Percentiles rank a stretch among this genome's conserved stretches.
Conservation (phyloP, 768 basidiomycete species). For the Tulasnella sp. region DNA sequence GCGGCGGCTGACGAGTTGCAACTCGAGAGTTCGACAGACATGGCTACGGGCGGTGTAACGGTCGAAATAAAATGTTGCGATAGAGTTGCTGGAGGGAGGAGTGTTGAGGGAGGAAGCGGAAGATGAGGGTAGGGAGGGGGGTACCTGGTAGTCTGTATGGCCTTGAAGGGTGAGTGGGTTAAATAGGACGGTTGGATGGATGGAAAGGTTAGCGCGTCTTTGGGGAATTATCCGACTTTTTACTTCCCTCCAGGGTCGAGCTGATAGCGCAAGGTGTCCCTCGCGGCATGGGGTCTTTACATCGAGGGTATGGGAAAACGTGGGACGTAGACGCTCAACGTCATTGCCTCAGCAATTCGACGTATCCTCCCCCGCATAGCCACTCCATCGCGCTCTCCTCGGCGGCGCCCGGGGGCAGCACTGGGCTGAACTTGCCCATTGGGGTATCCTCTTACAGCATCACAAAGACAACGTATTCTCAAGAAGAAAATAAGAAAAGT, state of each 20-base stretch:
- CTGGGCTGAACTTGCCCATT: constrained; percentile 3
- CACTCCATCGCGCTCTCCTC: background rate
- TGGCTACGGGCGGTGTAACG: background rate
- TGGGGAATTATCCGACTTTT: constrained; percentile 10
- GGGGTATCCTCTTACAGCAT: background rate
- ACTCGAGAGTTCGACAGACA: constrained; percentile 4
- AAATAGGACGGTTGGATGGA: background rate
- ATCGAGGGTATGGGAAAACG: background rate
- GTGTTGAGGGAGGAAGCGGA: background rate
- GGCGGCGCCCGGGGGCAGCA: background rate
- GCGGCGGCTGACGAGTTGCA: background rate
- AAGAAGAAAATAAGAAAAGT: too few species aligned
- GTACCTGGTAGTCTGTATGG: background rate
- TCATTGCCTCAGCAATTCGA: background rate
- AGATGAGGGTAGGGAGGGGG: background rate
- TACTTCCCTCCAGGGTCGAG: background rate
- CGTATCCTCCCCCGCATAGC: background rate
- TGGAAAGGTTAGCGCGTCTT: background rate
- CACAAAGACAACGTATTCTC: background rate
- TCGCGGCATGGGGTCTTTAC: constrained; percentile 1
- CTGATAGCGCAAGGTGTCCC: background rate
- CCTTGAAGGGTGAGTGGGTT: background rate
- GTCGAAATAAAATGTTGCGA: background rate
- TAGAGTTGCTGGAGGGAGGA: background rate
- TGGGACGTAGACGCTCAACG: constrained; percentile 2